phyloP scores from a whole-genome alignment of 306 rosid genomes.

The Mimosa bimucronata region DNA sequence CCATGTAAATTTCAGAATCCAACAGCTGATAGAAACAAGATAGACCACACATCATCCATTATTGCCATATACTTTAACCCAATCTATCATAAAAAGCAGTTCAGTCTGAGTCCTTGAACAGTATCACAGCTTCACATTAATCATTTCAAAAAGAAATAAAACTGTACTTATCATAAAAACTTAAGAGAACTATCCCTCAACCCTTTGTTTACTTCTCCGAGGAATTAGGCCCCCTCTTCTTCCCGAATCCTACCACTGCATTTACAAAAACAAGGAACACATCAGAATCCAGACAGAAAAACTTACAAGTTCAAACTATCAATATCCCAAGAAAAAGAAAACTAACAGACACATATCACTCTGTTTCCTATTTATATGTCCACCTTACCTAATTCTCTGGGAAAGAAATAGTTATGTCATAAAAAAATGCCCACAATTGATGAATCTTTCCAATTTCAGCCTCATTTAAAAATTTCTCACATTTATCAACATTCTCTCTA shows the following conservation, averaged over 20 bases:
- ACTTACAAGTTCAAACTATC: not conserved
- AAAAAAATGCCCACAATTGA: too few species aligned
- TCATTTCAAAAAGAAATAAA: not conserved
- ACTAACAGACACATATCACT: too few species aligned
- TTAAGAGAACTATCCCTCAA: not conserved
- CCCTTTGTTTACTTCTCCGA: conserved; percentile 52
- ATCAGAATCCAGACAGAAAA: not conserved
- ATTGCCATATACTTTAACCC: not conserved
- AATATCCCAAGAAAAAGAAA: not conserved
- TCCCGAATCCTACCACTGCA: conserved; percentile 61
- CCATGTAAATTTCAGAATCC: not conserved
- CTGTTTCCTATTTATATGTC: too few species aligned
- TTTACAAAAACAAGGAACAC: not conserved
- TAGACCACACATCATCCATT: not conserved
- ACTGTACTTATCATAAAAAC: not conserved
- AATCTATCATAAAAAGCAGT: not conserved
- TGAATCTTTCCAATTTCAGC: too few species aligned
- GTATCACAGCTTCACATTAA: not conserved
- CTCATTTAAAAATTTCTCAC: too few species aligned
- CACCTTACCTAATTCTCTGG: too few species aligned
- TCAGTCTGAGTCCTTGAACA: not conserved
- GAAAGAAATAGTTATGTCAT: too few species aligned
- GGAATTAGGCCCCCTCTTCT: conserved; percentile 70
- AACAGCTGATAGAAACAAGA: not conserved
- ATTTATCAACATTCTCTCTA: too few species aligned